A percentile compares a stretch with the other conserved stretches of the same genome.
Evolutionary conservation across 2,329 filamentous ascomycete species (phyloP).

Genomic region (Thermothelomyces thermophilus): DNA sequence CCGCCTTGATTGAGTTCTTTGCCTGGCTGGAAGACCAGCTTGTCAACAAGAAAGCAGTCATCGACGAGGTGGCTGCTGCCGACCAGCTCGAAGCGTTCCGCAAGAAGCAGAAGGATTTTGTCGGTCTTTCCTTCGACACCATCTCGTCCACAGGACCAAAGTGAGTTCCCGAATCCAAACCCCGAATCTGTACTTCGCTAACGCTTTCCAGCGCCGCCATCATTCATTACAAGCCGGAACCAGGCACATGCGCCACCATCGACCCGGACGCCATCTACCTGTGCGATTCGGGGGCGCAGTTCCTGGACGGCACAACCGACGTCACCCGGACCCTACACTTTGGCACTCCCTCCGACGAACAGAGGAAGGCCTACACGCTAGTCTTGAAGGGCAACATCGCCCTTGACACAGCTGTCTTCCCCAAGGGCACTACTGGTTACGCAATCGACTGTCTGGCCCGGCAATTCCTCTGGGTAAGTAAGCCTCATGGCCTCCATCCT

Average conservation of each 20-base stretch:
- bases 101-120: constrained; percentile 64
- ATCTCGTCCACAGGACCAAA: constrained; percentile 88
- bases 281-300: constrained; percentile 97
- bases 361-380: constrained; percentile 85
- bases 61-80: constrained; percentile 88
- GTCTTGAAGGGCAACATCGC: constrained; percentile 93
- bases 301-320: constrained; percentile 90
- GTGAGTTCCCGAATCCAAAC: constrained; percentile 37
- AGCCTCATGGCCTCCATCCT: no score
- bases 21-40: constrained; percentile 94
- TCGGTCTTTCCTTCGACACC: constrained; percentile 87
- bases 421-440: constrained; percentile 91
- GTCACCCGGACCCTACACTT: constrained; percentile 93
- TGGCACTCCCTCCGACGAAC: constrained; percentile 71
- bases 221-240: constrained; percentile 91
- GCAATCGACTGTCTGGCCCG: constrained; percentile 82
- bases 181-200: constrained; percentile 4
- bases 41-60: constrained; percentile 58
- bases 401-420: constrained; percentile 79
- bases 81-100: constrained; percentile 80
- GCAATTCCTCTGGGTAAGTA: constrained; percentile 79
- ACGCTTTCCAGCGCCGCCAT: constrained; percentile 67
- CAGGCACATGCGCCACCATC: constrained; percentile 71
- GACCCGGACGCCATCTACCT: constrained; percentile 84
- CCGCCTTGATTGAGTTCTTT: constrained; percentile 85